A percentile compares a stretch with the other conserved stretches of the same genome.
These are phyloP conservation scores for Ehretia macrophylla DNA, from an alignment of 257 asterid species.

Conservation along the genomic window DNA sequence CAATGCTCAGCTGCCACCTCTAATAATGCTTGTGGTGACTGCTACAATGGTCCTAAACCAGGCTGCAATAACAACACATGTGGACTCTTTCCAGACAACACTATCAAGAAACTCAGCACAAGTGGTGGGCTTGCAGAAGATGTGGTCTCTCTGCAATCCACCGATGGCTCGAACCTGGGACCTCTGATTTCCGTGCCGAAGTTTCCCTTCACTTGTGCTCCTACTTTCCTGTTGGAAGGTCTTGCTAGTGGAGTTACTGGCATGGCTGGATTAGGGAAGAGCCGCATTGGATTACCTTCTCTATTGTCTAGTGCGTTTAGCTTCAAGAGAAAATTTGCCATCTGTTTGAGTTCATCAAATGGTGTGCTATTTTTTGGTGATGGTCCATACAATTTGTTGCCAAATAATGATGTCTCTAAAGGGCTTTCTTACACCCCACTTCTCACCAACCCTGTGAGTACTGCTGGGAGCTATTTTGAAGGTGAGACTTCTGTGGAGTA, in stretches of 20 bases:
- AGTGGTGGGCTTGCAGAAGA: constrained; percentile 59
- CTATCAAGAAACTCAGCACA: constrained; percentile 29
- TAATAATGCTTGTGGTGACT: constrained; percentile 32
- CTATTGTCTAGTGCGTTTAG: not conserved
- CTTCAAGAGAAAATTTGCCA: constrained; percentile 11
- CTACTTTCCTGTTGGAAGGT: constrained; percentile 30
- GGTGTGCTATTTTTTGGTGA: constrained; percentile 14
- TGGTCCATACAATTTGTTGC: constrained; percentile 7
- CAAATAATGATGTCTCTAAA: not conserved
- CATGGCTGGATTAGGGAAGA: constrained; percentile 17
- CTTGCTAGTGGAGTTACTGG: constrained; percentile 17
- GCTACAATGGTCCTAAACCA: constrained; percentile 36
- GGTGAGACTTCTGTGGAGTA: constrained; percentile 8
- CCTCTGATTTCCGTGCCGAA: constrained; percentile 16
- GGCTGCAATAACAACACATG: constrained; percentile 63
- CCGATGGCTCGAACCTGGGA: constrained; percentile 43
- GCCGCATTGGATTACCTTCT: constrained; percentile 10
- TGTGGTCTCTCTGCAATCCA: constrained; percentile 28
- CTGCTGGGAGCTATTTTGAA: not conserved
- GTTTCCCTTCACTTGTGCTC: constrained; percentile 40
- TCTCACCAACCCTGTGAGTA: not conserved
- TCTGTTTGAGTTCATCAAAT: constrained; percentile 10
- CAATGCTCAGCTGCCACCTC: not conserved
- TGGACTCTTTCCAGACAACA: constrained; percentile 35
- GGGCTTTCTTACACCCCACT: not conserved